phyloP scores from a whole-genome alignment of 257 asterid species.

The Primulina tabacum region DNA sequence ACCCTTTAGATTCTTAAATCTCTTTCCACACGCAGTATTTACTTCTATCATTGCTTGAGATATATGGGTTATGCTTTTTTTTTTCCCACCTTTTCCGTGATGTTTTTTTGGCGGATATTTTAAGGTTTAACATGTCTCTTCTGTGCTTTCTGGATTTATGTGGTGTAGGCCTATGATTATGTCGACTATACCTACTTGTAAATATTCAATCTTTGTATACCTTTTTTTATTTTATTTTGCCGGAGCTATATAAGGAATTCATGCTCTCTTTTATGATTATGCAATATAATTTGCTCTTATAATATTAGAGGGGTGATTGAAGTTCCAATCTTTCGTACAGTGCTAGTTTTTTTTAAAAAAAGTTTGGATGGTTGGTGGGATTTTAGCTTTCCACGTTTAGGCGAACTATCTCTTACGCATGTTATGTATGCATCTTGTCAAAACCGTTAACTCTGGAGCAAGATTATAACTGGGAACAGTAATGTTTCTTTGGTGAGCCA shows the following conservation, averaged over 20 bases:
- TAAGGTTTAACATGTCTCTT: neutral
- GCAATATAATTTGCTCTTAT: neutral
- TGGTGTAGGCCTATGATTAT: neutral
- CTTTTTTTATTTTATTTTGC: neutral
- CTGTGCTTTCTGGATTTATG: neutral
- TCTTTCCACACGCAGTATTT: neutral
- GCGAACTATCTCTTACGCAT: neutral
- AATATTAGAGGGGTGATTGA: neutral
- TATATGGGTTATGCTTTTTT: neutral
- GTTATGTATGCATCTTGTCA: neutral
- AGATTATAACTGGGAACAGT: conserved; percentile 1
- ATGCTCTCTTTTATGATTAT: neutral
- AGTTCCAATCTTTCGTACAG: neutral
- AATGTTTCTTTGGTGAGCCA: neutral
- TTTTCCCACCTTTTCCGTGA: neutral
- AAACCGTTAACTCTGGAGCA: conserved; percentile 16
- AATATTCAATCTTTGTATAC: neutral
- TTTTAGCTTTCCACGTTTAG: neutral
- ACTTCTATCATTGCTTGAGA: neutral
- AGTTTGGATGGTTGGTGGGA: neutral
- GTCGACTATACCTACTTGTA: neutral
- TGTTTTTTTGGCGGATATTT: neutral
- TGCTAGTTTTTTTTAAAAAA: neutral
- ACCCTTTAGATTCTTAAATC: conserved; percentile 5
- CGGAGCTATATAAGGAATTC: conserved; percentile 7